A percentile compares a stretch with the other conserved stretches of the same genome.
These are phyloP conservation scores for Aspergillus chevalieri DNA, from an alignment of 2,329 filamentous ascomycete species.

Conservation along the genomic window DNA sequence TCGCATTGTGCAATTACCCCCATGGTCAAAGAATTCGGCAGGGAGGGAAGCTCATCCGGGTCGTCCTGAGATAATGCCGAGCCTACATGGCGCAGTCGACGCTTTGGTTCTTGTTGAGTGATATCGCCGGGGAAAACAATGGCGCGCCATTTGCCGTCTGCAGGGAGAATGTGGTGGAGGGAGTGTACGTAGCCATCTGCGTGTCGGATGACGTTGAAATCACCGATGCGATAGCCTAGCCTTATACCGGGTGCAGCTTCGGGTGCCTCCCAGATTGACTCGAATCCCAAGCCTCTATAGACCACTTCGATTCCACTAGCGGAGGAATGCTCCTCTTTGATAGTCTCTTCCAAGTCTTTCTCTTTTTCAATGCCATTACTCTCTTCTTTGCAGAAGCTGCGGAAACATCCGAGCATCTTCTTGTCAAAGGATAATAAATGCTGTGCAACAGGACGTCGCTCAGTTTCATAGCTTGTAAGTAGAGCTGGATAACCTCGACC, in stretches of 20 bases:
- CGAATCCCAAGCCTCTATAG: conserved; percentile 10
- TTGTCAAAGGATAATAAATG: conserved; percentile 23
- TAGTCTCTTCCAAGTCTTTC: neutral
- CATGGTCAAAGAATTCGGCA: neutral
- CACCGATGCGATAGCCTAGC: conserved; percentile 11
- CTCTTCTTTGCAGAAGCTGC: conserved; percentile 2
- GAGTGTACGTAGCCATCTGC: neutral
- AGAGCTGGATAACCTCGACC: conserved; percentile 33
- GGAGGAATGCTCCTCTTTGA: neutral
- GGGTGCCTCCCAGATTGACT: conserved; percentile 4
- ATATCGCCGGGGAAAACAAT: conserved; percentile 16
- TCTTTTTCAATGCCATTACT: neutral
- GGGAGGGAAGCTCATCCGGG: neutral
- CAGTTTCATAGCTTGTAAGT: conserved; percentile 45
- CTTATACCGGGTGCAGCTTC: conserved; percentile 4
- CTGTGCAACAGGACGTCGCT: conserved; percentile 36
- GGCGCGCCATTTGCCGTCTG: conserved; percentile 12
- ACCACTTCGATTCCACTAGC: neutral
- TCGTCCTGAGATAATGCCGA: neutral
- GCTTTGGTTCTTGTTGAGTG: neutral
- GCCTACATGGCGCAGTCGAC: conserved; percentile 2
- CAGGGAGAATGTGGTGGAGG: conserved; percentile 5
- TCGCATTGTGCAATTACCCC: neutral
- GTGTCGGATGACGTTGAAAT: neutral
- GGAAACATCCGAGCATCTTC: conserved; percentile 3